Evolutionary conservation across 495 filamentous ascomycete genomes (phyloP).

Genomic region (Talaromyces borbonicus): DNA sequence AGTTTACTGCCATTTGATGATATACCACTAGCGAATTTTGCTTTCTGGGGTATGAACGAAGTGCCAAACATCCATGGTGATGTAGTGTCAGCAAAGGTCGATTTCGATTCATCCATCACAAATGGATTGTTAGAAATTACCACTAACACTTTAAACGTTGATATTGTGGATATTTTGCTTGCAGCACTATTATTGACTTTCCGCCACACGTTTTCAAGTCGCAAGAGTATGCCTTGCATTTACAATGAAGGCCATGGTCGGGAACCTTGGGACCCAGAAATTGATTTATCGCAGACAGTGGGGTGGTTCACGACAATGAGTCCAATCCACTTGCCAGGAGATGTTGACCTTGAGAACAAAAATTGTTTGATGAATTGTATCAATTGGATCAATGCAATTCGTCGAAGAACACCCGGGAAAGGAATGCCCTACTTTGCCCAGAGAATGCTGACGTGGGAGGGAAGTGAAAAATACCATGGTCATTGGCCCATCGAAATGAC

Average conservation of each 20-base stretch:
- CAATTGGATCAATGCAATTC: conserved; percentile 34
- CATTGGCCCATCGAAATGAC: conserved; percentile 21
- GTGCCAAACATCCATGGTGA: conserved; percentile 24
- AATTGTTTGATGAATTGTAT: conserved; percentile 1
- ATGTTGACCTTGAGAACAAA: conserved; percentile 5
- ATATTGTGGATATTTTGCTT: conserved; percentile 30
- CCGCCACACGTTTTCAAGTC: conserved; percentile 25
- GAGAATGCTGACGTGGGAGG: conserved; percentile 37
- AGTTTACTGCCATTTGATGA: conserved; percentile 14
- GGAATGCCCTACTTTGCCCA: conserved; percentile 41
- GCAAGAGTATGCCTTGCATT: conserved; percentile 35
- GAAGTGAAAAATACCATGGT: conserved; percentile 27
- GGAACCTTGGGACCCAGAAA: conserved; percentile 21
- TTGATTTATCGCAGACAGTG: conserved; percentile 38
- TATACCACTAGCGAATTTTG: conserved; percentile 14
- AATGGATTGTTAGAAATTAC: conserved; percentile 15
- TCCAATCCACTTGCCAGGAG: conserved; percentile 17
- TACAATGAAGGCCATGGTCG: conserved; percentile 39
- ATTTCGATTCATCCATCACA: conserved; percentile 22
- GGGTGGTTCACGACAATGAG: conserved; percentile 44
- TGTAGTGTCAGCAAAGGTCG: conserved; percentile 14
- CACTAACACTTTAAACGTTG: conserved; percentile 21
- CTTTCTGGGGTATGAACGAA: conserved; percentile 35
- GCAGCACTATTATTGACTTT: conserved; percentile 32
- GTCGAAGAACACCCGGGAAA: conserved; percentile 34